These are phyloP conservation scores for Pseudoneurospora amorphoporcata DNA, from an alignment of 495 filamentous ascomycete species.

Conservation along the genomic window DNA sequence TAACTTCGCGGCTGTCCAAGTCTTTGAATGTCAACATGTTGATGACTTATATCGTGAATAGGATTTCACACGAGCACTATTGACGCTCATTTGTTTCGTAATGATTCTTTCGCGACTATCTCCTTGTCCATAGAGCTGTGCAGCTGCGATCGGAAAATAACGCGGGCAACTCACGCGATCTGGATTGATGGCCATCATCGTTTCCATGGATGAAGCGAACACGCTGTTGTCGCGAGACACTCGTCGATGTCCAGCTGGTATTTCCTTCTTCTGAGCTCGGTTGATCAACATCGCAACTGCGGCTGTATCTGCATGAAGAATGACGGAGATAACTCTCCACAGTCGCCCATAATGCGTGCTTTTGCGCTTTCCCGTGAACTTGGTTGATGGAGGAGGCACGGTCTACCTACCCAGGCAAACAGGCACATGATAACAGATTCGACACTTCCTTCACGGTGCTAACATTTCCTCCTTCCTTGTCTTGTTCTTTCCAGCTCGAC, in stretches of 20 bases:
- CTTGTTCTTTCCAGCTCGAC: neutral
- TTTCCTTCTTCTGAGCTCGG: neutral
- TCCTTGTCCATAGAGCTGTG: neutral
- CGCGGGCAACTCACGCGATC: neutral
- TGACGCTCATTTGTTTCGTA: neutral
- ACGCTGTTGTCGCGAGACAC: neutral
- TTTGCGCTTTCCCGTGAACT: neutral
- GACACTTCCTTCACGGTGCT: neutral
- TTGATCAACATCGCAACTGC: neutral
- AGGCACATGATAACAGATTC: neutral
- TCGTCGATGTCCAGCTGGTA: neutral
- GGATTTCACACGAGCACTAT: neutral
- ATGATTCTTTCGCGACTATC: no score
- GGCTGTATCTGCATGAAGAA: neutral
- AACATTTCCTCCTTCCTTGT: neutral
- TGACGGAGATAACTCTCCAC: neutral
- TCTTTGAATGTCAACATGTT: neutral
- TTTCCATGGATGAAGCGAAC: neutral
- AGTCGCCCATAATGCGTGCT: neutral
- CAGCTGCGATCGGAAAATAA: neutral
- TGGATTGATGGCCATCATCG: neutral
- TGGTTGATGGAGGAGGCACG: neutral
- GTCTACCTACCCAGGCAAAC: neutral
- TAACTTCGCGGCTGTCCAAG: neutral
- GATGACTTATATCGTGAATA: neutral